A percentile compares a stretch with the other conserved stretches of the same genome.
Evolutionary conservation across 2,329 filamentous ascomycete species (phyloP).

Genomic region (Fusarium acutatum): DNA sequence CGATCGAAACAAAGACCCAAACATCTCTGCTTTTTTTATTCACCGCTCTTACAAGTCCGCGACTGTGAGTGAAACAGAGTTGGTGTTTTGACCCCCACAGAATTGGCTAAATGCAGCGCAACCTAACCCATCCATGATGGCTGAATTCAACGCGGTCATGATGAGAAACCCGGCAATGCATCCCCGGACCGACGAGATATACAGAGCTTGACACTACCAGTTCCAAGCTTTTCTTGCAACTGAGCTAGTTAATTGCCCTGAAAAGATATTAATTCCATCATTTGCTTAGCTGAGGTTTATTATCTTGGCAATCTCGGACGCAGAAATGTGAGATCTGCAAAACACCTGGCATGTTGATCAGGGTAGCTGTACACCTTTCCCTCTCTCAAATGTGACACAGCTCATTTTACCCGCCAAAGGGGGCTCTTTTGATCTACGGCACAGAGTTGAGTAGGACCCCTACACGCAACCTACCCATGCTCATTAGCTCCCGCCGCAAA

Average conservation of each 20-base stretch:
- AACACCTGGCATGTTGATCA: neutral
- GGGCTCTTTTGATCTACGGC: neutral
- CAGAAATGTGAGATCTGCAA: neutral
- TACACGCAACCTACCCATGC: neutral
- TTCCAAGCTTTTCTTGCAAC: neutral
- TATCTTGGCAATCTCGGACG: neutral
- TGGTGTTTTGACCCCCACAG: conserved; percentile 4
- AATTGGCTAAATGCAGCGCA: conserved; percentile 22
- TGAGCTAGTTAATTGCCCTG: neutral
- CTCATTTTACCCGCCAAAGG: neutral
- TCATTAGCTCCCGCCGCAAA: conserved; percentile 18
- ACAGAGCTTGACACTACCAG: neutral
- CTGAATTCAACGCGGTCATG: conserved; percentile 11
- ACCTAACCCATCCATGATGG: conserved; percentile 14
- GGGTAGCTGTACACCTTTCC: neutral
- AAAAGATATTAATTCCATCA: neutral
- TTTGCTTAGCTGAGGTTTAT: accelerated
- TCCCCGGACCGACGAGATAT: neutral
- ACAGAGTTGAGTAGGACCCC: neutral
- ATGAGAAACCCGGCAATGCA: conserved; percentile 13
- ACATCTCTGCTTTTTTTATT: neutral
- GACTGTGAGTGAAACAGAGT: conserved; percentile 3
- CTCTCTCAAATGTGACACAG: conserved; percentile 6
- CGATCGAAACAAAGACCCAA: neutral
- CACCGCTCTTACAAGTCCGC: conserved; percentile 4